Conservation (phyloP, 1,284 basidiomycete species). For the Pascua sp. region DNA sequence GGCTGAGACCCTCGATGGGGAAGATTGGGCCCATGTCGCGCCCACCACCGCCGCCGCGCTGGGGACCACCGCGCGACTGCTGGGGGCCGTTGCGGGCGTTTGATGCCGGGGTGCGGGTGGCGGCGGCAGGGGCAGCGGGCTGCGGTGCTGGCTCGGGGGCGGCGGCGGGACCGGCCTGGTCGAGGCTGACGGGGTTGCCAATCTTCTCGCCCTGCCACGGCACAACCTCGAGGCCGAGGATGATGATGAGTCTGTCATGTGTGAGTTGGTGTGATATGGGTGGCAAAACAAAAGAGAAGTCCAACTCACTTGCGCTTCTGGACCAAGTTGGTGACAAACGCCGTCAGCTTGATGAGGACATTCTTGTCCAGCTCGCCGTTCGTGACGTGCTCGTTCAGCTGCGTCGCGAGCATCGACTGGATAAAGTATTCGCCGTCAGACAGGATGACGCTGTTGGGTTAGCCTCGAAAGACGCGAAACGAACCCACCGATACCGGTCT, state of each 20-base stretch:
- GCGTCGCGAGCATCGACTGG: constrained; percentile 93
- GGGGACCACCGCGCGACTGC: constrained; percentile 10
- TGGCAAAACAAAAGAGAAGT: background rate
- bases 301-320: constrained; percentile 70
- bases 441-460: constrained; percentile 50
- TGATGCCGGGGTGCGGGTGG: constrained; percentile 24
- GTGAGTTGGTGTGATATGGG: background rate
- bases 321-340: constrained; percentile 78
- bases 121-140: constrained; percentile 24
- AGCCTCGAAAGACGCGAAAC: background rate
- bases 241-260: constrained; percentile 69
- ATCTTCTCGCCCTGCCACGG: constrained; percentile 62
- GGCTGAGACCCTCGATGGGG: constrained; percentile 92
- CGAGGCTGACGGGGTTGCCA: constrained; percentile 61
- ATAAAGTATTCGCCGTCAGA: constrained; percentile 75
- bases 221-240: constrained; percentile 68
- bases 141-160: constrained; percentile 21
- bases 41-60: constrained; percentile 19
- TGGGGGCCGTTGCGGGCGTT: constrained; percentile 27
- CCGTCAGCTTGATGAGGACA: constrained; percentile 68
- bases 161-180: constrained; percentile 33
- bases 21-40: constrained; percentile 56
- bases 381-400: constrained; percentile 74
- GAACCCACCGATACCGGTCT: constrained; percentile 48
- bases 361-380: constrained; percentile 67